A percentile compares a stretch with the other conserved stretches of the same genome.
phyloP scores from a whole-genome alignment of 495 filamentous ascomycete genomes.

The Xylaria venustula region DNA sequence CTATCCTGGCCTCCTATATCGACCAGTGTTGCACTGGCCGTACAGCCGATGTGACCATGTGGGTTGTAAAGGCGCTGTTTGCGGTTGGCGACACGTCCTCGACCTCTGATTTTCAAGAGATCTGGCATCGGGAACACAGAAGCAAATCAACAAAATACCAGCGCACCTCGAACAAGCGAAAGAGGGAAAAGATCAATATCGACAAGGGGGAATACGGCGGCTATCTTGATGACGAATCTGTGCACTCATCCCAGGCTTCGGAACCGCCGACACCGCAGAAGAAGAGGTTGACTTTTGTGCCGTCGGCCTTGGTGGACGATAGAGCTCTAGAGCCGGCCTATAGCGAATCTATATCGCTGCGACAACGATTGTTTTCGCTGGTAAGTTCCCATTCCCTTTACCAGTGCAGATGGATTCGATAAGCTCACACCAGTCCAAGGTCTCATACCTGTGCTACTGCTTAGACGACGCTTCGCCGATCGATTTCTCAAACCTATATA shows the following conservation, averaged over 20 bases:
- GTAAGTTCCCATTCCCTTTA: constrained; percentile 15
- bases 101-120: constrained; percentile 43
- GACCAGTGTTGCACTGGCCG: constrained; percentile 39
- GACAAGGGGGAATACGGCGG: constrained; percentile 47
- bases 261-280: constrained; percentile 32
- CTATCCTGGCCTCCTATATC: constrained; percentile 33
- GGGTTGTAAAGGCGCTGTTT: constrained; percentile 44
- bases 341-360: constrained; percentile 58
- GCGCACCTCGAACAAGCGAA: constrained; percentile 48
- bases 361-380: constrained; percentile 59
- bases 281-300: constrained; percentile 7
- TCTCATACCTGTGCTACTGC: constrained; percentile 29
- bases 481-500: constrained; percentile 63
- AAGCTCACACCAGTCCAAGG: constrained; percentile 13
- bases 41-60: constrained; percentile 31
- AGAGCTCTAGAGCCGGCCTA: constrained; percentile 40
- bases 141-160: constrained; percentile 19
- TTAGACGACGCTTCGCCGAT: constrained; percentile 37
- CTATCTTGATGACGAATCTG: constrained; percentile 40
- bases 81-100: constrained; percentile 35
- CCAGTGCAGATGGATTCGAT: too few relatives aligned
- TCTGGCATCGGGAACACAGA: constrained; percentile 49
- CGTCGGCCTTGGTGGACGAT: constrained; percentile 15
- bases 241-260: constrained; percentile 29
- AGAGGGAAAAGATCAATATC: constrained; percentile 44